Base-by-base conservation (phyloP, 225 moss, liverwort and hornwort species). In the Climacium dendroides region DNA sequence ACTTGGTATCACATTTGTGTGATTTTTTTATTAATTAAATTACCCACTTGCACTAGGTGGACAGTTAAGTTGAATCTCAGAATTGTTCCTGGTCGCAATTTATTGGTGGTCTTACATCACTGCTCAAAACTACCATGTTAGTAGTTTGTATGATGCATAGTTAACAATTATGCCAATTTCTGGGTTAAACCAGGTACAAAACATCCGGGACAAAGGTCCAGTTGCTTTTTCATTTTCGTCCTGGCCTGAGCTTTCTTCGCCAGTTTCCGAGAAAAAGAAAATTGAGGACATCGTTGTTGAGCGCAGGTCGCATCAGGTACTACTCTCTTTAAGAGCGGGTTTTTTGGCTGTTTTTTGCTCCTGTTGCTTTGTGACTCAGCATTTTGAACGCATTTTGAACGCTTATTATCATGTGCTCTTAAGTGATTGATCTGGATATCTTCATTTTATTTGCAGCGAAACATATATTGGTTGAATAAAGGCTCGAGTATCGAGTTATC, bases 401-500 rank as follows among this genome's bases (percentile, higher is more conserved):
- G 23, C 62, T 69, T 48, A 64, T 70, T 53, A 15, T 72, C 66
- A 85, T 60, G 83, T 83, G 80, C 25, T 83, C 39, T 65, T 35
- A 32, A 72, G 60, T 55, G 66, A 86, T 64, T 85, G 60, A 78
- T 81, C 26, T 84, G 52, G 62, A 70, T 58, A 28, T 70, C 82
- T 30, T 53, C 80, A 7, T 72, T 55, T 57, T 48, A 25, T 78
- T 53, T 89, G 90, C 90, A 93, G 93, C 92, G 90, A 81, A 86
- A 85, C 61, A 55, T 47, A 54, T 93, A 80, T 85, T 89, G 92
- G 92, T 82, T 93, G 64, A 93, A 93, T 83, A 89, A 89, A 80
- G 92, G 92, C 78, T 93, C 93, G 35, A 84, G 83, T 61, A 69
- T 93, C 55, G 86, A 93, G 69, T 29, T 93, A 61, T 89, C 87